Conservation (phyloP, 163 green algal genomes). For the Scenedesmus sp. region DNA sequence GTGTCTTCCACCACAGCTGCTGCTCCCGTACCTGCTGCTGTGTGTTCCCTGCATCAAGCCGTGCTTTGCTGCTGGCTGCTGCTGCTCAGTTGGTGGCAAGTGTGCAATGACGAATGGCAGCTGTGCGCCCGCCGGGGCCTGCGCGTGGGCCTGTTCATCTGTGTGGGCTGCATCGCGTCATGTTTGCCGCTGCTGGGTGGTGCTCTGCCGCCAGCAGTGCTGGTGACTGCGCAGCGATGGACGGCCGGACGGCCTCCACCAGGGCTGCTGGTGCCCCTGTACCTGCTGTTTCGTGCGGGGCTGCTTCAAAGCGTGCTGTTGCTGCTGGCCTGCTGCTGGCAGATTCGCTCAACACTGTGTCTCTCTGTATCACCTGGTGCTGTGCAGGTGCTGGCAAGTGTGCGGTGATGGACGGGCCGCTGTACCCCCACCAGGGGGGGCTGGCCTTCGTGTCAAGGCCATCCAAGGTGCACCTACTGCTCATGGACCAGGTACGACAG, state of each 20-base stretch:
- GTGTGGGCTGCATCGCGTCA: too few relatives aligned
- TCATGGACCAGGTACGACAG: slow-evolving; percentile 1
- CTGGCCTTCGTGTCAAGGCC: not conserved
- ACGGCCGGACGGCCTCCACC: slow-evolving; percentile 13
- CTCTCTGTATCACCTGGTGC: too few relatives aligned
- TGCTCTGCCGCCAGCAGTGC: not conserved
- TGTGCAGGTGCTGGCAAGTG: slow-evolving; percentile 26
- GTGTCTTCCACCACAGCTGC: too few relatives aligned
- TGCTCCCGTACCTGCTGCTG: too few relatives aligned
- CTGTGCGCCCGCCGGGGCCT: too few relatives aligned
- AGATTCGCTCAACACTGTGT: too few relatives aligned
- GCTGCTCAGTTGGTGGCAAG: not conserved
- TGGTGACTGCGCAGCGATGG: slow-evolving; percentile 10
- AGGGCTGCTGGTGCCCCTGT: not conserved
- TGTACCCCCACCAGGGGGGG: slow-evolving; percentile 17
- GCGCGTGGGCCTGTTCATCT: not conserved
- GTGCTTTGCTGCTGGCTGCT: too few relatives aligned
- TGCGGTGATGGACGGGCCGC: slow-evolving; percentile 33
- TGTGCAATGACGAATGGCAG: too few relatives aligned
- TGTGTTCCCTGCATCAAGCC: too few relatives aligned
- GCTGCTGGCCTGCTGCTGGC: not conserved
- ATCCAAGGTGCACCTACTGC: not conserved
- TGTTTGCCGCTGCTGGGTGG: not conserved
- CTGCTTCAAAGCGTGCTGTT: not conserved
- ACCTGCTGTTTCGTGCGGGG: not conserved